Percentiles rank a stretch among this genome's conserved stretches.
phyloP scores from a whole-genome alignment of 352 stramenopile genomes.

The Globisporangium takayamanum region DNA sequence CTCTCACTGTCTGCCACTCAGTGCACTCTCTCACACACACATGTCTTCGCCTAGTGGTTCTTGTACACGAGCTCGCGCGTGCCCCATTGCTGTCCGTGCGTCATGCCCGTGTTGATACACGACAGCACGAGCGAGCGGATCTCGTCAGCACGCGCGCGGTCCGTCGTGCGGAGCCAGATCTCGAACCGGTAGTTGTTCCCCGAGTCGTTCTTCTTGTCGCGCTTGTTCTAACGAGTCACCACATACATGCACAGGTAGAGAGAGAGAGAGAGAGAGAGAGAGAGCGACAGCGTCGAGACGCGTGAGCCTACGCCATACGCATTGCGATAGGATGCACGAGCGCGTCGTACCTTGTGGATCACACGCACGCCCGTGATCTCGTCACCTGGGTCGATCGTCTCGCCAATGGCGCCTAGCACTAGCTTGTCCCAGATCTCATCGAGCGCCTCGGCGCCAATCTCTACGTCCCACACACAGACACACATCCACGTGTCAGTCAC shows the following conservation, averaged over 20 bases:
- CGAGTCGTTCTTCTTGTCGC: constrained; percentile 65
- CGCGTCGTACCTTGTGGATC: constrained; percentile 76
- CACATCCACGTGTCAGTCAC: not conserved
- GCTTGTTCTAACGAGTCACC: constrained; percentile 53
- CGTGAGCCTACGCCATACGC: too few relatives aligned
- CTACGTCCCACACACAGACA: constrained; percentile 20
- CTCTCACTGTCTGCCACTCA: not conserved
- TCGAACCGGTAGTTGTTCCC: constrained; percentile 85
- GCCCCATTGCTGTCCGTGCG: constrained; percentile 30
- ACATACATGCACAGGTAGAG: not conserved
- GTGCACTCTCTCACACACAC: not conserved
- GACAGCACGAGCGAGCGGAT: constrained; percentile 67
- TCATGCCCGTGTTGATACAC: constrained; percentile 59
- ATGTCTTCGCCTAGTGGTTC: constrained; percentile 45
- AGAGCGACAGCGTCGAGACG: too few relatives aligned
- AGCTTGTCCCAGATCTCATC: constrained; percentile 89
- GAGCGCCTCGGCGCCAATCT: constrained; percentile 64
- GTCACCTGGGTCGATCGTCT: constrained; percentile 80
- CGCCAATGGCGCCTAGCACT: constrained; percentile 86
- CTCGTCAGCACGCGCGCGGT: constrained; percentile 58
- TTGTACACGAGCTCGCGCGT: constrained; percentile 74
- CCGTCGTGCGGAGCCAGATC: constrained; percentile 69
- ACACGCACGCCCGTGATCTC: constrained; percentile 89
- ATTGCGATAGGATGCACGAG: too few relatives aligned
- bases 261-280: not conserved